phyloP scores from a whole-genome alignment of 208 protist species.

The Plasmodiophora brassicae region DNA sequence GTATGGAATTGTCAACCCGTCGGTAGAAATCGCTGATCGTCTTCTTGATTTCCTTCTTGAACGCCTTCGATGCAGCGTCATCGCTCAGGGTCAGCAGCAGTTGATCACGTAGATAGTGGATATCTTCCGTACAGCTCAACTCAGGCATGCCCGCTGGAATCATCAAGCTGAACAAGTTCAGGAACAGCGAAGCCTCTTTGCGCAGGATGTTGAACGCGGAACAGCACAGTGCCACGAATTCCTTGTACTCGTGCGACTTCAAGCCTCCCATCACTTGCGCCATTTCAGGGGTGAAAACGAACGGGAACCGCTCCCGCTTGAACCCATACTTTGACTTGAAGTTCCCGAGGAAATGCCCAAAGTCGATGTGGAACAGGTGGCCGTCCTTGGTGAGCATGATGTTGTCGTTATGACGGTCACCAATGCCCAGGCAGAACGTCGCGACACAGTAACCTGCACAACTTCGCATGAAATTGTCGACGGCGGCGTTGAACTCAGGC shows the following conservation, averaged over 20 bases:
- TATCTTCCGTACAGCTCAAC: constrained; percentile 3
- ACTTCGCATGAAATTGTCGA: constrained; percentile 56
- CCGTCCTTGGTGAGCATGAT: constrained; percentile 61
- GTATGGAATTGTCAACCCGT: not conserved
- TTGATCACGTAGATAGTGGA: not conserved
- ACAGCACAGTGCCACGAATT: constrained; percentile 5
- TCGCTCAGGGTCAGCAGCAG: constrained; percentile 19
- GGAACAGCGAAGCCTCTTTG: constrained; percentile 9
- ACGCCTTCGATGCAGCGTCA: not conserved
- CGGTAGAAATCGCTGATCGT: constrained; percentile 26
- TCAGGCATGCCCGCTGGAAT: constrained; percentile 7
- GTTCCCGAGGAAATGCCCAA: constrained; percentile 90
- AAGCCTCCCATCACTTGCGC: constrained; percentile 23
- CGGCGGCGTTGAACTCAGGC: constrained; percentile 6
- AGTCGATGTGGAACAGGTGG: constrained; percentile 84
- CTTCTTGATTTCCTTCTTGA: constrained; percentile 33
- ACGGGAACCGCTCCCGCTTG: constrained; percentile 82
- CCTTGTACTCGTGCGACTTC: constrained; percentile 18
- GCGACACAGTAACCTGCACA: constrained; percentile 68
- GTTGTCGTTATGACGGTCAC: constrained; percentile 66
- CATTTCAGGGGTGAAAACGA: constrained; percentile 72
- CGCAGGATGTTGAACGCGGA: constrained; percentile 21
- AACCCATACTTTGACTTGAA: constrained; percentile 86
- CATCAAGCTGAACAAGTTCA: not conserved
- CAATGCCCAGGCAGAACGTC: constrained; percentile 64